Evolutionary conservation across 345 rosid genomes (phyloP), one percentile per base, ranked within the genome.

Genomic region (Eucalyptus regnans): DNA sequence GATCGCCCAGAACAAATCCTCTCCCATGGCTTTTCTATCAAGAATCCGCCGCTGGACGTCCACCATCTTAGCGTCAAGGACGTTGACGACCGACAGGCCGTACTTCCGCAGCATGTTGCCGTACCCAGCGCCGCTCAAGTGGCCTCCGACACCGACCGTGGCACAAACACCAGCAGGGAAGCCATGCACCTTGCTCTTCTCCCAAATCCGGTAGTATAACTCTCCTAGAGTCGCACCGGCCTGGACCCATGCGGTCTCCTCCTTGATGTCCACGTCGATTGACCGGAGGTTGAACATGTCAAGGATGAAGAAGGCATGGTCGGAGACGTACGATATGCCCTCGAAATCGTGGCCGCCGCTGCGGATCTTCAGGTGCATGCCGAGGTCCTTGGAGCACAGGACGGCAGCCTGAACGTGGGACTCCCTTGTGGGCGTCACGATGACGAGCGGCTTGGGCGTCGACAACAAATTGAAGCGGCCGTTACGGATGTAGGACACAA

Each of bases 281-380:
- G 90, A 88, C 20, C 93, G 76, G 81, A 92, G 91, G 62, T 91
- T 91, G 23, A 92, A 91, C 89, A 94, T 91, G 90, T 95, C 96
- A 29, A 94, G 91, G 52, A 95, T 88, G 60, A 93, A 10, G 91
- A 94, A 94, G 6, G 93, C 91, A 9, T 87, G 89, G 15, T 83
- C 3, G 54, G 96, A 95, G 56, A 91, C 85, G 83, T 95, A 95
- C 23, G 96, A 94, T 58, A 92, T 91, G n/a, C 95, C 96, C 88
- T 95, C 96, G 56, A 91, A 95, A 50, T 95, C 96, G 17, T 95
- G 96, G 22, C 96, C 94, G 3, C 94, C 94, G 86, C 94, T 94
- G 9, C 96, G 92, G 88, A 93, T 92, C 81, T 92, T 92, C 10
- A 94, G 51, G 79, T 93, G 95, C 71, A 90, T 8, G 17, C 89